Percentiles rank a stretch among this genome's conserved stretches.
Evolutionary conservation across 805 yeast genomes (phyloP).

Genomic region (Priceomyces carsonii): DNA sequence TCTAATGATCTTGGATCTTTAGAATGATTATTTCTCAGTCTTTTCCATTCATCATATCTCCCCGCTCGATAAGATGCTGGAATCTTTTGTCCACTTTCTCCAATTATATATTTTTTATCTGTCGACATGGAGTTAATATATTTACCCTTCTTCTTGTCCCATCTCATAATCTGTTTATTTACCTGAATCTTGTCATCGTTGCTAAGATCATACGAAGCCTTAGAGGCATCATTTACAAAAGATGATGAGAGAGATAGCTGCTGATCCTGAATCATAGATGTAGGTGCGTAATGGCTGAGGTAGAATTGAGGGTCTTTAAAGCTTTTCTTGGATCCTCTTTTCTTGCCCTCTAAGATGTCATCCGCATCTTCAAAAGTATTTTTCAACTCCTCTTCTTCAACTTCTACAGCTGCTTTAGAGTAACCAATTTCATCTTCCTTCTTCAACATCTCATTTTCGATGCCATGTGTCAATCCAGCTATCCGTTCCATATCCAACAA

Average conservation of each 20-base stretch:
- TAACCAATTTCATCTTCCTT: constrained; percentile 53
- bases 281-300: constrained; percentile 88
- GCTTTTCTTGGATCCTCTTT: constrained; percentile 41
- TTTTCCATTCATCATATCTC: constrained; percentile 88
- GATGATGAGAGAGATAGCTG: constrained; percentile 60
- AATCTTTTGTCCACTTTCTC: constrained; percentile 89
- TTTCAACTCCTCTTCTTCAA: constrained; percentile 47
- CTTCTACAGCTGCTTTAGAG: constrained; percentile 36
- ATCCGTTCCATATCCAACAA: constrained; percentile 69
- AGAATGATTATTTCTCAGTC: constrained; percentile 58
- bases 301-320: constrained; percentile 79
- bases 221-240: constrained; percentile 81
- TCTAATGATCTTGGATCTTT: constrained; percentile 58
- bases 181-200: constrained; percentile 72
- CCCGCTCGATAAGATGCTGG: constrained; percentile 94
- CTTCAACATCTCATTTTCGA: constrained; percentile 72
- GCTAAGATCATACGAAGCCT: constrained; percentile 82
- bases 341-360: constrained; percentile 28
- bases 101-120: constrained; percentile 84
- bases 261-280: constrained; percentile 75
- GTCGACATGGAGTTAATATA: constrained; percentile 78
- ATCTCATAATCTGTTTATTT: constrained; percentile 73
- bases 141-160: constrained; percentile 94
- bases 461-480: constrained; percentile 70
- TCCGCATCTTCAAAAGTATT: constrained; percentile 57